Percentiles rank a stretch among this genome's conserved stretches.
Conservation (phyloP, 2,329 filamentous ascomycete genomes). For the Exophiala lecanii-corni region DNA sequence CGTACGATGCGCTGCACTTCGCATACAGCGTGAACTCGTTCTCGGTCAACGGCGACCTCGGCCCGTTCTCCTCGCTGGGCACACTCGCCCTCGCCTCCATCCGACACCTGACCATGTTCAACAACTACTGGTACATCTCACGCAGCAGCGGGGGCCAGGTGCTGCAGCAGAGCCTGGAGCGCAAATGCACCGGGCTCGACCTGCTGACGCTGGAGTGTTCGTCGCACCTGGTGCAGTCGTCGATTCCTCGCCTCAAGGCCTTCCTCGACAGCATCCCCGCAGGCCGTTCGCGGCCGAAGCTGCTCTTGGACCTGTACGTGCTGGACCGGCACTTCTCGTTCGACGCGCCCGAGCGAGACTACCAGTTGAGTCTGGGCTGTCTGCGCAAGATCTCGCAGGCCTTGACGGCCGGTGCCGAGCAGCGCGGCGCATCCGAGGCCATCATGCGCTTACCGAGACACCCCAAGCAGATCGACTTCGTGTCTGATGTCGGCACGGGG, state of each 20-base stretch:
- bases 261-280: constrained; percentile 7
- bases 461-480: constrained; percentile 12
- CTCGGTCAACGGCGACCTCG: constrained; percentile 11
- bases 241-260: constrained; percentile 16
- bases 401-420: neutral
- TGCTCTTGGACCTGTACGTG: constrained; percentile 16
- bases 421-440: neutral
- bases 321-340: constrained; percentile 19
- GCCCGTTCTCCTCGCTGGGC: constrained; percentile 9
- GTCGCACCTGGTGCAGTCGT: constrained; percentile 9
- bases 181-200: constrained; percentile 10
- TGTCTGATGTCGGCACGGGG: constrained; percentile 12
- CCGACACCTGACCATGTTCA: constrained; percentile 10
- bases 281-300: constrained; percentile 6
- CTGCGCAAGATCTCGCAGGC: constrained; percentile 1
- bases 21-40: constrained; percentile 19
- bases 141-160: constrained; percentile 9
- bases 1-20: constrained; percentile 17
- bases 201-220: constrained; percentile 10
- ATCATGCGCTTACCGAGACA: constrained; percentile 15
- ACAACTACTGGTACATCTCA: constrained; percentile 7
- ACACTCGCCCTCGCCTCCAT: constrained; percentile 15
- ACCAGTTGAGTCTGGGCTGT: constrained; percentile 8
- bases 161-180: constrained; percentile 1
- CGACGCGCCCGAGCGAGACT: constrained; percentile 16